phyloP scores from a whole-genome alignment of 768 basidiomycete species.

The Termitomyces sp. region DNA sequence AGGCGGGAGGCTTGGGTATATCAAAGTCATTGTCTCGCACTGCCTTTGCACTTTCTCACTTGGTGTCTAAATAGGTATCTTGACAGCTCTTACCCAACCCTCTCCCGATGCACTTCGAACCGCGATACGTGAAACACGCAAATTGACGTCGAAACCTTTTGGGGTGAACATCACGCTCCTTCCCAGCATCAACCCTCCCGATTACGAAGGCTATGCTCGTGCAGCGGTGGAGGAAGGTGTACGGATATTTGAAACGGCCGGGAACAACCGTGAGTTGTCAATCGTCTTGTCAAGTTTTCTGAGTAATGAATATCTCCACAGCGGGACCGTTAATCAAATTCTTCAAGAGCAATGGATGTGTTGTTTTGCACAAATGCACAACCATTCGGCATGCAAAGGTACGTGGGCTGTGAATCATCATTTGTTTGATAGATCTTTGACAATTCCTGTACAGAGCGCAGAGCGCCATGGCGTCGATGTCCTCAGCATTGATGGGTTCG shows the following conservation, averaged over 20 bases:
- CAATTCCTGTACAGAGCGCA: slow-evolving; percentile 34
- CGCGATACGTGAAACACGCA: slow-evolving; percentile 77
- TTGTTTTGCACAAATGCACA: slow-evolving; percentile 90
- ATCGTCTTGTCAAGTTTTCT: background rate
- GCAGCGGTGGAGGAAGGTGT: slow-evolving; percentile 86
- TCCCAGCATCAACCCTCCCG: slow-evolving; percentile 86
- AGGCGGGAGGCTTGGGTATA: slow-evolving; percentile 78
- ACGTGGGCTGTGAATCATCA: background rate
- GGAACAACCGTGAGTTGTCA: slow-evolving; percentile 70
- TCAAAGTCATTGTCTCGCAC: slow-evolving; percentile 1
- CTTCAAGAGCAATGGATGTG: slow-evolving; percentile 74
- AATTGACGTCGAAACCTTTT: slow-evolving; percentile 69
- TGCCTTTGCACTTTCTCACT: background rate
- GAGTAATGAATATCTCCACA: slow-evolving; percentile 22
- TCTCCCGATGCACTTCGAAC: slow-evolving; percentile 74
- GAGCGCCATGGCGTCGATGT: slow-evolving; percentile 81
- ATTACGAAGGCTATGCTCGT: slow-evolving; percentile 81
- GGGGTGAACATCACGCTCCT: slow-evolving; percentile 87
- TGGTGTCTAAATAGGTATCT: slow-evolving; percentile 48
- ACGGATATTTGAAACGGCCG: slow-evolving; percentile 90
- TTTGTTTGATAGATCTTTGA: background rate
- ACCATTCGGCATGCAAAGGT: slow-evolving; percentile 85
- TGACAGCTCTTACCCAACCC: slow-evolving; percentile 89
- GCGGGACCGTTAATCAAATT: slow-evolving; percentile 76
- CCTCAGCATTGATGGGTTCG: slow-evolving; percentile 87